phyloP scores from a whole-genome alignment of 768 basidiomycete species.

The Hygrophorus russula region DNA sequence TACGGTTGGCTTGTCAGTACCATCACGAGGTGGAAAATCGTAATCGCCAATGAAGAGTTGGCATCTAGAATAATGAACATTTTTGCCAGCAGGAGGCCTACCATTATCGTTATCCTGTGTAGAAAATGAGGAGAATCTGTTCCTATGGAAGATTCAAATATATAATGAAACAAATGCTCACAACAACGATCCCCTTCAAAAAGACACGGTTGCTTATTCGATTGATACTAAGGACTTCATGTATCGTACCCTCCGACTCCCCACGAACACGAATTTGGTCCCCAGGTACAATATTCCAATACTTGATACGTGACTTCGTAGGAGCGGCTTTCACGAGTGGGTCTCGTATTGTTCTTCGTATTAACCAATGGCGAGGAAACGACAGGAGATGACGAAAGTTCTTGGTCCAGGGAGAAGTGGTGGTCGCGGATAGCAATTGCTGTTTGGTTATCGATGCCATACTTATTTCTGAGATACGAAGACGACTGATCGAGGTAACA shows the following conservation, averaged over 20 bases:
- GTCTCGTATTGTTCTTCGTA: slow-evolving; percentile 32
- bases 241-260: slow-evolving; percentile 45
- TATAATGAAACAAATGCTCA: slow-evolving; percentile 9
- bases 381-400: slow-evolving; percentile 56
- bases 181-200: slow-evolving; percentile 33
- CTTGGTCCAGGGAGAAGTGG: slow-evolving; percentile 45
- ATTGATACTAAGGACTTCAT: slow-evolving; percentile 68
- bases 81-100: slow-evolving; percentile 28
- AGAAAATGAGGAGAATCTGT: neutral
- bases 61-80: slow-evolving; percentile 69
- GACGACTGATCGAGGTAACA: too few species aligned
- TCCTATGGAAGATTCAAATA: neutral
- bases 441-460: slow-evolving; percentile 6
- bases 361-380: slow-evolving; percentile 44
- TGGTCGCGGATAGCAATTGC: slow-evolving; percentile 36
- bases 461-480: neutral
- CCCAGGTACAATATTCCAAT: slow-evolving; percentile 83
- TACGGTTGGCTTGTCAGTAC: slow-evolving; percentile 22
- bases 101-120: slow-evolving; percentile 14
- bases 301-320: slow-evolving; percentile 62
- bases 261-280: slow-evolving; percentile 66
- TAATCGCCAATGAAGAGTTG: slow-evolving; percentile 67
- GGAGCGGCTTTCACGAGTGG: slow-evolving; percentile 42
- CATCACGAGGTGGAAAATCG: slow-evolving; percentile 39
- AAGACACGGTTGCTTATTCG: slow-evolving; percentile 58